Conservation (phyloP, 2,329 filamentous ascomycete genomes). For the Chrysosporium queenslandicum region DNA sequence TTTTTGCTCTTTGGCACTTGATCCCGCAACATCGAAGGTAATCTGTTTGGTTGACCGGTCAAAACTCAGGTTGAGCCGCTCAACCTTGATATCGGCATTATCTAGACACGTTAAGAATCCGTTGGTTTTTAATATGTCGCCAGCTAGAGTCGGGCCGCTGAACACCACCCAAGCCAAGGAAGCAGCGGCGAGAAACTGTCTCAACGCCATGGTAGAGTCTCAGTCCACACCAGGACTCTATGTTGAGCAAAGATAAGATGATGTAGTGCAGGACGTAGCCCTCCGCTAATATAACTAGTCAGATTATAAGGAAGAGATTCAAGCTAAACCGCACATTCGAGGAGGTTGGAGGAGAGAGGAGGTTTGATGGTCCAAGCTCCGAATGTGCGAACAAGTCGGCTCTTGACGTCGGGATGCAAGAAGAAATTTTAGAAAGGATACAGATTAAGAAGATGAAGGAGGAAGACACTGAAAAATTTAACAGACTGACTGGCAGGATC, state of each 20-base stretch:
- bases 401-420: background rate
- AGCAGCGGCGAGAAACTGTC: background rate
- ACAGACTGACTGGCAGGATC: conserved; percentile 5
- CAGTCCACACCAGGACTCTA: background rate
- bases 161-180: background rate
- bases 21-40: conserved; percentile 71
- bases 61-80: conserved; percentile 68
- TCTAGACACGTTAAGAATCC: conserved; percentile 65
- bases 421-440: background rate
- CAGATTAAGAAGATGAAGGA: background rate
- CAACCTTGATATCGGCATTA: conserved; percentile 53
- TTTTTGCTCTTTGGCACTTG: conserved; percentile 63
- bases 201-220: conserved; percentile 1
- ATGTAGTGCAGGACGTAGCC: background rate
- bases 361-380: background rate
- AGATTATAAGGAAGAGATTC: background rate
- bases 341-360: background rate
- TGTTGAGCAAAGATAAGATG: background rate
- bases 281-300: background rate
- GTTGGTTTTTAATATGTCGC: conserved; percentile 66
- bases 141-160: conserved; percentile 3
- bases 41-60: conserved; percentile 63
- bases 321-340: background rate
- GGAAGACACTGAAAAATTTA: background rate
- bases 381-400: no score